Percentiles rank a stretch among this genome's conserved stretches.
Evolutionary conservation across 2,329 filamentous ascomycete genomes (phyloP).

Genomic region (Purpureocillium takamizusanense): DNA sequence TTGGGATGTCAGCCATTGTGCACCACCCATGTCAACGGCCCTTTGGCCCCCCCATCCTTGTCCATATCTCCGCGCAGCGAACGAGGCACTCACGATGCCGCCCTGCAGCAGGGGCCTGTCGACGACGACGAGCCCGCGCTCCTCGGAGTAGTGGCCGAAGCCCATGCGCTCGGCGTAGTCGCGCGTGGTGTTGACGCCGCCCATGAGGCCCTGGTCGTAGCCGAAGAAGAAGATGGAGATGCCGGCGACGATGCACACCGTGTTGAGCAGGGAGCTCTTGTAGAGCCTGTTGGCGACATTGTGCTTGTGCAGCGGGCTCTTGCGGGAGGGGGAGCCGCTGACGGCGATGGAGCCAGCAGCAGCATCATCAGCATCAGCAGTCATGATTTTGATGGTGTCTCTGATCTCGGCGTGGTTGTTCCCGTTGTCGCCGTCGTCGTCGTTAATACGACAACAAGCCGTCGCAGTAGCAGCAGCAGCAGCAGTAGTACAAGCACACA

Average conservation of each 20-base stretch:
- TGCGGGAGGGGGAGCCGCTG: too few species aligned
- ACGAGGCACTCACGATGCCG: constrained; percentile 13
- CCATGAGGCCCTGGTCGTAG: constrained; percentile 49
- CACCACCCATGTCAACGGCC: too few species aligned
- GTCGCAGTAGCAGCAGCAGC: too few species aligned
- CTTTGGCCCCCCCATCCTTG: too few species aligned
- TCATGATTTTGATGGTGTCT: too few species aligned
- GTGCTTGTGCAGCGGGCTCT: constrained; percentile 5
- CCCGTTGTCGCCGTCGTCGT: too few species aligned
- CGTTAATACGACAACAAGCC: too few species aligned
- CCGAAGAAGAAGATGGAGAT: constrained; percentile 63
- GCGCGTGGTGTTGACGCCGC: constrained; percentile 56
- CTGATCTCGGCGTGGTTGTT: too few species aligned
- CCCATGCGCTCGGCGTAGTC: constrained; percentile 58
- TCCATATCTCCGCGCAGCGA: too few species aligned
- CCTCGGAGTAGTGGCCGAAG: constrained; percentile 49
- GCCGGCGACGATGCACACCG: constrained; percentile 54
- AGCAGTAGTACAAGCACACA: too few species aligned
- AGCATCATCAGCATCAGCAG: too few species aligned
- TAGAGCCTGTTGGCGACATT: constrained; percentile 41
- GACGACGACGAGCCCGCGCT: constrained; percentile 41
- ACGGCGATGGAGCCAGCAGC: too few species aligned
- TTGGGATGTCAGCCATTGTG: neutral
- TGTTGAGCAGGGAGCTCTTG: constrained; percentile 47
- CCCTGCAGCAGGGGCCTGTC: constrained; percentile 34